Evolutionary conservation across 2,329 filamentous ascomycete genomes (phyloP), one percentile per base, ranked within the genome.

Genomic region (Penicillium sp.): DNA sequence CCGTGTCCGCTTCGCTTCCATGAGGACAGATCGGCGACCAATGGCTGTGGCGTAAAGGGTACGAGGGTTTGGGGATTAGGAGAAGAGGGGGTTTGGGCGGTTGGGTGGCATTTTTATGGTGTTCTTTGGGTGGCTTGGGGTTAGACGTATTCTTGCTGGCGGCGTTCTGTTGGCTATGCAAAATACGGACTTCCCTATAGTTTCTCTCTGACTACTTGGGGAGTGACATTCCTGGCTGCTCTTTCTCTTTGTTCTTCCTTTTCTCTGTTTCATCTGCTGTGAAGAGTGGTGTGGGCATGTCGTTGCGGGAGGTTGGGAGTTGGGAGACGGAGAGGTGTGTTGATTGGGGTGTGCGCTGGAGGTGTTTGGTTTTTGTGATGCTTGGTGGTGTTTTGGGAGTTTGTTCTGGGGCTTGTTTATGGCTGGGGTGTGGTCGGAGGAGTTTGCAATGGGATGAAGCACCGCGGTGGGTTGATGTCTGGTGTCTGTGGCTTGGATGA

Each of bases 11-110:
- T 76, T 70, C 68, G 51, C 67, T 64, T 66, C 73, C 62, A 74
- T 77, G 75, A 75, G 72, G 73, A 73, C 66, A 50, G 59, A 40
- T 61, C 9, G 68, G 73, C 71, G 75, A 74, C 74, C 68, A 77
- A 77, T 76, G 75, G 75, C 75, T 70, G 68, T 69, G 75, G 75
- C 70, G 64, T 55, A 77, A 38, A 50, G 47, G 38, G 36, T 50
- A 36, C 50, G 55, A 59, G 39, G 53, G 60, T 29, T 49, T 45
- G 34, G 19, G 16, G 36, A 49, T 15, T 53, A 40, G 27, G 48
- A n/a, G 50, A 23, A 41, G 31, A 16, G 4, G 13, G 5, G 16
- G 11, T 3, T 21, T 36, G 16, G n/a, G 40, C 50, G 41, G 9
- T 23, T 48, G 40, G 29, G 41, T 40, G 16, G 15, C 38, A 43